Evolutionary conservation across 768 basidiomycete species (phyloP).

Genomic region (Asterophora parasitica): DNA sequence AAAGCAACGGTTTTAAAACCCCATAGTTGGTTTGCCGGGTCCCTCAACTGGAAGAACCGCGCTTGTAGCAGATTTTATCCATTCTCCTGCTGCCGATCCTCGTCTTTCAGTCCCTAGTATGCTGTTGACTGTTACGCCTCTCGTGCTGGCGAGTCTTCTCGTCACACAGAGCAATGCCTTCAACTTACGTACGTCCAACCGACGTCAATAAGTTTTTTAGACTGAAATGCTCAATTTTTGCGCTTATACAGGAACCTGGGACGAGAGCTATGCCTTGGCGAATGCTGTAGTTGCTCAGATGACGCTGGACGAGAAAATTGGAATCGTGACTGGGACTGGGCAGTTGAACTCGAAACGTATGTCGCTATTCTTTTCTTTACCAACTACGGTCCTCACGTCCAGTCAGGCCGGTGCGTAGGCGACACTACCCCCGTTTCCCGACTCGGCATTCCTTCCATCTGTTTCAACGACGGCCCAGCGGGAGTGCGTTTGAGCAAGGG

Average conservation of each 20-base stretch:
- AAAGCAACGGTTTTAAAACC: neutral
- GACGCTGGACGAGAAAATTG: slow-evolving; percentile 43
- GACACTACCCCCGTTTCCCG: slow-evolving; percentile 39
- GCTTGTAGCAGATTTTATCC: too few species aligned
- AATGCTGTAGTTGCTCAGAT: slow-evolving; percentile 31
- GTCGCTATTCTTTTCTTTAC: slow-evolving; percentile 2
- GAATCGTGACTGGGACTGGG: slow-evolving; percentile 41
- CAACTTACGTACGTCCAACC: slow-evolving; percentile 2
- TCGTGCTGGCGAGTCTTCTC: neutral
- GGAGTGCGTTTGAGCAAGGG: slow-evolving; percentile 38
- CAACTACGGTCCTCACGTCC: neutral
- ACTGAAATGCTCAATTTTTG: neutral
- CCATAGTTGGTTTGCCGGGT: neutral
- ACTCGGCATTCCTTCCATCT: slow-evolving; percentile 40
- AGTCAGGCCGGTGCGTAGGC: slow-evolving; percentile 41
- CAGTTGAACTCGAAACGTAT: slow-evolving; percentile 34
- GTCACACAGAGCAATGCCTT: slow-evolving; percentile 2
- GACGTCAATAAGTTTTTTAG: neutral
- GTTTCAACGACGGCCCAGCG: slow-evolving; percentile 46
- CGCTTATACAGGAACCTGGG: slow-evolving; percentile 36
- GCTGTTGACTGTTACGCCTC: neutral
- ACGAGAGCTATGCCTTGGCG: slow-evolving; percentile 36
- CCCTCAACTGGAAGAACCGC: too few species aligned
- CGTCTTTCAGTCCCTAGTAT: neutral
- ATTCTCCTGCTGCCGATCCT: too few species aligned